phyloP scores from a whole-genome alignment of 331 rosid genomes.

The Pyracantha coccinea region DNA sequence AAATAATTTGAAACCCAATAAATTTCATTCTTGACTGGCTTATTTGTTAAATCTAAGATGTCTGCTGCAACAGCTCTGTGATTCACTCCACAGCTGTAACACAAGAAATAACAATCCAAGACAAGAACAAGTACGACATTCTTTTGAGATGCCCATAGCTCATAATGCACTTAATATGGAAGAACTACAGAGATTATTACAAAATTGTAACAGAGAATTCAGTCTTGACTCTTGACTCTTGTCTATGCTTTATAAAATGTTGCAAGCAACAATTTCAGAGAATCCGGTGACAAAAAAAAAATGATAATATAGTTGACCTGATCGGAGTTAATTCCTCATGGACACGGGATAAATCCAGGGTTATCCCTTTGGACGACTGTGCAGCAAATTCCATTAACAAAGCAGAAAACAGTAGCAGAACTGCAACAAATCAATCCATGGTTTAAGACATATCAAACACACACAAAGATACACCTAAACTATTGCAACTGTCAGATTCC shows the following conservation, averaged over 20 bases:
- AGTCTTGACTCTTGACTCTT: not conserved
- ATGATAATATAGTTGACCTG: constrained; percentile 40
- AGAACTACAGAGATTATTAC: not conserved
- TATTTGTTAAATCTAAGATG: not conserved
- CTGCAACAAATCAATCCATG: constrained; percentile 39
- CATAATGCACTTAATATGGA: not conserved
- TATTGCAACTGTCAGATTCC: not conserved
- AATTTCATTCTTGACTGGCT: not conserved
- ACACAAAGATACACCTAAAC: not conserved
- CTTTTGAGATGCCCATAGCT: not conserved
- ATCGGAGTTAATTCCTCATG: constrained; percentile 55
- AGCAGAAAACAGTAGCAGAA: constrained; percentile 79
- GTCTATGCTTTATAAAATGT: not conserved
- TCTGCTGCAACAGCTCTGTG: not conserved
- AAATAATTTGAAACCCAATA: not conserved
- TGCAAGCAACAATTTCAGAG: not conserved
- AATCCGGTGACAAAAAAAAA: not conserved
- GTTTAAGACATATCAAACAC: constrained; percentile 5
- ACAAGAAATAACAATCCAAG: not conserved
- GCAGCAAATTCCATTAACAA: constrained; percentile 93
- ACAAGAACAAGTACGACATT: not conserved
- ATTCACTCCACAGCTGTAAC: not conserved
- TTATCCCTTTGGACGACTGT: constrained; percentile 76
- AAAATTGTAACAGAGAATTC: not conserved
- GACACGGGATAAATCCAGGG: constrained; percentile 29